Evolutionary conservation across 495 filamentous ascomycete genomes (phyloP).

Genomic region (Aspergillus carlsbadensis): DNA sequence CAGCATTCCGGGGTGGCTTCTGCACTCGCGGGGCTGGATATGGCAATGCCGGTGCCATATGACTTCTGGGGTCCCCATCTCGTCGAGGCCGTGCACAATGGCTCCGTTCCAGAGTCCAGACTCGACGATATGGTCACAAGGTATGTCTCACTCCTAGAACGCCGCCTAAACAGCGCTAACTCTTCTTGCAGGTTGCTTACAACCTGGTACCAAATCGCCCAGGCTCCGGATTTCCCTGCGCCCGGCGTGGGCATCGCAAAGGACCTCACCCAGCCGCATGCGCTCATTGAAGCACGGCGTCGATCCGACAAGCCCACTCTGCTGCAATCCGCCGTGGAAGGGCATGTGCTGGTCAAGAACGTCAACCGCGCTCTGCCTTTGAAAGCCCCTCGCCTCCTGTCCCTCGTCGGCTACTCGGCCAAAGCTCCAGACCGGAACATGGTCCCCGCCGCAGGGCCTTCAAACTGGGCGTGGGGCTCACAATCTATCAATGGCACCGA

Average conservation of each 20-base stretch:
- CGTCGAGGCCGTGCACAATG: constrained; percentile 51
- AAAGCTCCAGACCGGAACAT: background rate
- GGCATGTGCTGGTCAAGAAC: constrained; percentile 78
- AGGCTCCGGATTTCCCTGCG: constrained; percentile 43
- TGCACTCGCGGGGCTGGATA: constrained; percentile 57
- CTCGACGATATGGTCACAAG: constrained; percentile 60
- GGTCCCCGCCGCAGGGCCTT: too few species aligned
- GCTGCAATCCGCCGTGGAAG: constrained; percentile 57
- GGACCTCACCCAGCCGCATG: background rate
- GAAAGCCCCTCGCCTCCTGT: constrained; percentile 51
- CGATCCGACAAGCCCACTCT: constrained; percentile 51
- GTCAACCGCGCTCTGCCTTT: constrained; percentile 61
- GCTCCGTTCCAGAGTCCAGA: constrained; percentile 41
- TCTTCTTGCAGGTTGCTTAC: too few species aligned
- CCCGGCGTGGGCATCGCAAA: constrained; percentile 46
- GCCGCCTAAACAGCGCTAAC: too few species aligned
- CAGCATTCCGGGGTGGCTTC: constrained; percentile 56
- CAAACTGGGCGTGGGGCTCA: too few species aligned
- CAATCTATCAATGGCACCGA: too few species aligned
- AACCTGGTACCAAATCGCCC: constrained; percentile 80
- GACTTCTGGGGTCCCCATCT: constrained; percentile 20
- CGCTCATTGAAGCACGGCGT: constrained; percentile 3
- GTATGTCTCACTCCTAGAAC: too few species aligned
- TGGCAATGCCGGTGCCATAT: constrained; percentile 48
- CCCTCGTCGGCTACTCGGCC: constrained; percentile 69